phyloP scores from a whole-genome alignment of 805 yeast species.

The Priceomyces melissophilus region DNA sequence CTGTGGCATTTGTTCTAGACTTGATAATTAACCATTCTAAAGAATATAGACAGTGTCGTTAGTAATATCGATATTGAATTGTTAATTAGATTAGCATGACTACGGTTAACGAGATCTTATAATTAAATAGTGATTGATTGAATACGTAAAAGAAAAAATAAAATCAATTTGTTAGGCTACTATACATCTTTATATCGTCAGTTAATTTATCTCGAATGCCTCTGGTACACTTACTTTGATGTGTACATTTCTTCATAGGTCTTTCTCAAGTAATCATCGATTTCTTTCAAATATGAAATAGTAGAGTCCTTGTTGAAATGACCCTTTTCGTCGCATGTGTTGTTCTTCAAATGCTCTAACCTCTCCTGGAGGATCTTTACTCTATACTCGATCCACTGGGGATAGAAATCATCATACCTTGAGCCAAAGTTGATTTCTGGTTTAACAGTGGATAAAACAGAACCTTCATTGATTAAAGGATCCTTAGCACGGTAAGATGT shows the following conservation, averaged over 20 bases:
- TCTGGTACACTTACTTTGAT: constrained; percentile 13
- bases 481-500: constrained; percentile 36
- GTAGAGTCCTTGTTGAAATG: constrained; percentile 24
- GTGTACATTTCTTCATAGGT: constrained; percentile 29
- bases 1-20: too few relatives aligned
- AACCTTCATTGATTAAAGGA: constrained; percentile 23
- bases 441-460: constrained; percentile 34
- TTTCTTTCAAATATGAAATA: constrained; percentile 17
- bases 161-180: too few relatives aligned
- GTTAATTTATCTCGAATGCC: constrained; percentile 2
- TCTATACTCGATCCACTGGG: constrained; percentile 35
- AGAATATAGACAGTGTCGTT: not conserved
- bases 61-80: too few relatives aligned
- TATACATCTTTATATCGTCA: too few relatives aligned
- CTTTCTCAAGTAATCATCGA: constrained; percentile 18
- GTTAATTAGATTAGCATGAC: too few relatives aligned
- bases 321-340: constrained; percentile 10
- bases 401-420: constrained; percentile 32
- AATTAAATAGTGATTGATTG: too few relatives aligned
- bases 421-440: constrained; percentile 38
- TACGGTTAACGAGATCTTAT: too few relatives aligned
- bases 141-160: too few relatives aligned
- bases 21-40: too few relatives aligned
- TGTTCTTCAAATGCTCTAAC: constrained; percentile 18
- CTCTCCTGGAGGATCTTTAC: constrained; percentile 22